Conservation (phyloP, 1,139 yeast species). For the Pichia sp. region DNA sequence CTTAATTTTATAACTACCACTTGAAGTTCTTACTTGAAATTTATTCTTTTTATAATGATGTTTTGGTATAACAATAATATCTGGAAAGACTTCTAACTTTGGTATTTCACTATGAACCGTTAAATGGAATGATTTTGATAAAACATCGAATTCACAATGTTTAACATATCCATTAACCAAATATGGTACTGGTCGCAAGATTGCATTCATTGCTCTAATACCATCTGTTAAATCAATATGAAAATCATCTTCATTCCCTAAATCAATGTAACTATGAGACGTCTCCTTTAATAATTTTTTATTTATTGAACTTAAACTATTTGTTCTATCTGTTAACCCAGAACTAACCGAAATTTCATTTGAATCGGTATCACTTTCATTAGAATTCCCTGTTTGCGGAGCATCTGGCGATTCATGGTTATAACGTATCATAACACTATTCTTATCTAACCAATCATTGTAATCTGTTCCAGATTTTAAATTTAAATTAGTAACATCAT, state of each 20-base stretch:
- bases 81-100: conserved; percentile 4
- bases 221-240: conserved; percentile 40
- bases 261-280: neutral
- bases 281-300: conserved; percentile 1
- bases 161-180: conserved; percentile 49
- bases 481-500: conserved; percentile 36
- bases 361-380: conserved; percentile 12
- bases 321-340: too few species aligned
- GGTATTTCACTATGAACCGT: conserved; percentile 33
- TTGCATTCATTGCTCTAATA: conserved; percentile 62
- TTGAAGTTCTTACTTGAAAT: too few species aligned
- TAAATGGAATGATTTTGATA: conserved; percentile 40
- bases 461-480: conserved; percentile 4
- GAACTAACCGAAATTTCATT: neutral
- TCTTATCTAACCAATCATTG: conserved; percentile 14
- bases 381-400: conserved; percentile 2
- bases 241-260: neutral
- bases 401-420: neutral
- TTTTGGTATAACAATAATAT: conserved; percentile 56
- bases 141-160: conserved; percentile 50
- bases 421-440: neutral
- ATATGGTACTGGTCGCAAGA: conserved; percentile 65
- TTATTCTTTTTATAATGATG: conserved; percentile 49
- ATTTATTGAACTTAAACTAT: neutral
- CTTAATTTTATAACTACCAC: conserved; percentile 39